phyloP scores from a whole-genome alignment of 805 yeast species.

The Metschnikowia reukaufii region DNA sequence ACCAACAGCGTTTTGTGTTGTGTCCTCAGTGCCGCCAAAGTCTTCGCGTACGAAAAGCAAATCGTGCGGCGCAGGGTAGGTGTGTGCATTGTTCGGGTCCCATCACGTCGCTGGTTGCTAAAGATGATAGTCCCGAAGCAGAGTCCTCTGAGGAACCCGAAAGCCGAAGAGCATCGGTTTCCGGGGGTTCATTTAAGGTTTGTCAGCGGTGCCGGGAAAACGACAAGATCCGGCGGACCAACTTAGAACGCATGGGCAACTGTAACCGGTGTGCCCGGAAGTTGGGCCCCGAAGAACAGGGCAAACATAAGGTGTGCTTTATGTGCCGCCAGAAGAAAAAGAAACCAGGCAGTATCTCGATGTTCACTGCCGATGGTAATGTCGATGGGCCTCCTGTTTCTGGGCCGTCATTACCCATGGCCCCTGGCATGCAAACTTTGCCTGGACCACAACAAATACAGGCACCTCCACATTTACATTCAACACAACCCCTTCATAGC shows the following conservation, averaged over 20 bases:
- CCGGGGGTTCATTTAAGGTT: conserved; percentile 49
- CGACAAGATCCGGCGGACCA: conserved; percentile 56
- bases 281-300: conserved; percentile 45
- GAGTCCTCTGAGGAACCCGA: conserved; percentile 17
- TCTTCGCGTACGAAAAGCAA: conserved; percentile 54
- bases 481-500: not conserved
- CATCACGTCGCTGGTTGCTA: conserved; percentile 39
- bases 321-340: conserved; percentile 56
- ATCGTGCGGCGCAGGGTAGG: conserved; percentile 59
- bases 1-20: conserved; percentile 52
- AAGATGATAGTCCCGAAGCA: conserved; percentile 24
- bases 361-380: not conserved
- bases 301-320: conserved; percentile 56
- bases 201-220: conserved; percentile 63
- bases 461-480: conserved; percentile 3
- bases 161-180: conserved; percentile 22
- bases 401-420: conserved; percentile 1
- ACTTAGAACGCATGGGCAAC: conserved; percentile 55
- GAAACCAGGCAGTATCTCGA: conserved; percentile 23
- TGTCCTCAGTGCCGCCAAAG: conserved; percentile 61
- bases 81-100: conserved; percentile 72
- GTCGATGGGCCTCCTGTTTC: not conserved
- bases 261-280: conserved; percentile 63
- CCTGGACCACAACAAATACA: conserved; percentile 4
- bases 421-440: conserved; percentile 2